Base-by-base conservation (phyloP, 331 rosid genomes). In the Malus hybrid region DNA sequence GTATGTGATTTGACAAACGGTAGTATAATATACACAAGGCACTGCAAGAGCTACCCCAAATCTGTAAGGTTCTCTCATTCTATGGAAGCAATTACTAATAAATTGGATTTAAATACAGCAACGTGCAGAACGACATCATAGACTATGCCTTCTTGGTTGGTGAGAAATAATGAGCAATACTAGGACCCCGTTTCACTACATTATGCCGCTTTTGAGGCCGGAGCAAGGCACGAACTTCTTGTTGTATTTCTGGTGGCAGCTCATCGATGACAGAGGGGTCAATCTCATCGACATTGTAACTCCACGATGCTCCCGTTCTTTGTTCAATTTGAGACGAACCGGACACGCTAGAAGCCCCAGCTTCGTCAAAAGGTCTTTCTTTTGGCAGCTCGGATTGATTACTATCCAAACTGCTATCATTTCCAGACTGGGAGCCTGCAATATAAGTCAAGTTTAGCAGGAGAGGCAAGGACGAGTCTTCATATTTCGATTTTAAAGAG, bases 261-360 rank as follows among this genome's bases (percentile, higher is more conserved):
- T 94, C 99, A n/a, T 86, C 85, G 18, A 94, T 62, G 61, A 94
- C 85, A 28, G 93, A 88, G 73, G 89, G 87, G 64, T 92, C 99
- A 68, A 92, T 91, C 75, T 92, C 99, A 42, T 90, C 93, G 39
- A 79, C 19, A 33, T 88, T 88, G 82, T 92, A 94, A 71, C 84
- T 76, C 96, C 99, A 94, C 61, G 76, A 69, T 86, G 85, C 65
- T 60, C 28, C 85, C 52, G 85, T 81, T 72, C 83, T 74, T 71
- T 77, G 87, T 64, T 72, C 86, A 11, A 32, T 66, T 67, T 67
- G 75, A 75, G 80, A 30, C 26, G 52, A 64, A 52, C 78, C 73
- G 16, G 58, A 9, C 30, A 58, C 80, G 50, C 42, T 67, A 64
- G 70, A 64, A 28, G 83, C 19, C 75, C 61, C 77, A 16, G 68